Base-by-base conservation (phyloP, 1,284 basidiomycete genomes). In the Cryptococcus neoformans region DNA sequence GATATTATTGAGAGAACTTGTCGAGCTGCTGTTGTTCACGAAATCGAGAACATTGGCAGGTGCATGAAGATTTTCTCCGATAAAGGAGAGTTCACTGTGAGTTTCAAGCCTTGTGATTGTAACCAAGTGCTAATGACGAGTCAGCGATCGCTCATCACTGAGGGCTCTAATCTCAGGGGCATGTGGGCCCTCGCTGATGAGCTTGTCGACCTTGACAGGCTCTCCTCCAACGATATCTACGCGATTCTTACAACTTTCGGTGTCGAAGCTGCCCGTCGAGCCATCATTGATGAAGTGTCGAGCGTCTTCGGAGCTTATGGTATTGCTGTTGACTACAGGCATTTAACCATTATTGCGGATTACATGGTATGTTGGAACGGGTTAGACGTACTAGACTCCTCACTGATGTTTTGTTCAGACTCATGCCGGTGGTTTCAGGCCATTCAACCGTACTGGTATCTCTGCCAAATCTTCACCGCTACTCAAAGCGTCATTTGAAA, bases 401-500 rank as follows among this genome's bases (percentile, higher is more conserved):
- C n/a, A 14, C 40, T 48, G 14, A 34, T 36, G 6, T 44, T 42
- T 49, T 40, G 49, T 11, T 39, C 67, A 98, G 92, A 99, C 96
- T 0, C 96, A 94, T 72, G 91, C 93, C 51, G 96, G 96, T 47
- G 92, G 90, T 28, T 99, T 95, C 82, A 91, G 90, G 76, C 93
- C 96, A 1, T 99, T 99, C 81, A 99, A 97, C 78, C 87, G 96
- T 53, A 92, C 88, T 59, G 96, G 96, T 63, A 89, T 99, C 58
- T 87, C 90, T 17, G 87, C 88, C 55, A 91, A 92, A 74, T 86
- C 91, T 7, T 96, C 93, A 34, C 92, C 95, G 3, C 82, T 99
- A 49, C 85, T 98, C 60, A 99, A 99, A 79, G 95, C 96, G 2
- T 94, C 91, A 6, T 99, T 90, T 78, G 96, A 99, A 80, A 98